These are phyloP conservation scores for Serendipita sp. DNA, from an alignment of 768 basidiomycete species.

Conservation along the genomic window DNA sequence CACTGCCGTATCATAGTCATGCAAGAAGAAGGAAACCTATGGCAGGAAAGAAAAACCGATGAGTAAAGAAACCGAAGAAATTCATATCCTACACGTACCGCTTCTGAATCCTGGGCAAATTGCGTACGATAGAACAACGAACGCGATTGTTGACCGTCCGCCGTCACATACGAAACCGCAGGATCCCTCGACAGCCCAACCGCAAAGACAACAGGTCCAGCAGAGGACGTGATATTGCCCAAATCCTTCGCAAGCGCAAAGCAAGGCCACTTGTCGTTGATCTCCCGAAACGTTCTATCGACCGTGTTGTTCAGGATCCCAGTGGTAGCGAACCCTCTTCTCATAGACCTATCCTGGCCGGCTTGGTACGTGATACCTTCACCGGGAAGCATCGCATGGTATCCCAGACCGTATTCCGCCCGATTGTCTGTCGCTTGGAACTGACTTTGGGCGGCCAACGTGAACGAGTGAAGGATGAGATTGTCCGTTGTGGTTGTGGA, in stretches of 20 bases:
- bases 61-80: background rate
- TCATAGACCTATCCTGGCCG: background rate
- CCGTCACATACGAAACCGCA: background rate
- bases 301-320: slow-evolving; percentile 5
- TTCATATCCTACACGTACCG: background rate
- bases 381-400: background rate
- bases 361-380: slow-evolving; percentile 8
- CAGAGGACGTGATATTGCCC: slow-evolving; percentile 1
- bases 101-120: background rate
- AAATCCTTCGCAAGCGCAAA: slow-evolving; percentile 10
- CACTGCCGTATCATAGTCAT: background rate
- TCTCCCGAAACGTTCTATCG: slow-evolving; percentile 7
- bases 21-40: slow-evolving; percentile 1
- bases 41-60: background rate
- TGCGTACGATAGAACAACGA: background rate
- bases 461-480: background rate
- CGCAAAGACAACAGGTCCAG: slow-evolving; percentile 9
- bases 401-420: background rate
- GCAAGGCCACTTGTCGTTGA: slow-evolving; percentile 9
- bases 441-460: background rate
- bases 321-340: background rate
- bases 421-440: slow-evolving; percentile 2
- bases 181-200: slow-evolving; percentile 2
- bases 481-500: background rate
- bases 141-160: background rate